These are phyloP conservation scores for Anthracocystis walkeri DNA, from an alignment of 1,284 basidiomycete genomes.

Conservation along the genomic window DNA sequence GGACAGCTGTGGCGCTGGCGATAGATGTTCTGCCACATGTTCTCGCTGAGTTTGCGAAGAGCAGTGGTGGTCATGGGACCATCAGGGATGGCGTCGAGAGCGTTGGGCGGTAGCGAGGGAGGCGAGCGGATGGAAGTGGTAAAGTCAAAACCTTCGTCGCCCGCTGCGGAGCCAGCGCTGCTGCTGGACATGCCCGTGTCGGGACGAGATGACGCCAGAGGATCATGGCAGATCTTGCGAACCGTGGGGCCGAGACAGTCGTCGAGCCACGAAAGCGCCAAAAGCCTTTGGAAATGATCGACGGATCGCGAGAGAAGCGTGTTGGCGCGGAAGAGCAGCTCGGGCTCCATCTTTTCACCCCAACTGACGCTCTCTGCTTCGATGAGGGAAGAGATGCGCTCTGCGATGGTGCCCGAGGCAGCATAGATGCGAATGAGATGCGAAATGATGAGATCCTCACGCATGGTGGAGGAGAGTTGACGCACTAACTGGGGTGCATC, in stretches of 20 bases:
- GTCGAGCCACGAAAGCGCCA: constrained; percentile 55
- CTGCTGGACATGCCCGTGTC: constrained; percentile 11
- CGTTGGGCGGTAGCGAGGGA: constrained; percentile 19
- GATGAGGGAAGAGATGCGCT: constrained; percentile 47
- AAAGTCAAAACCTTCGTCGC: constrained; percentile 29
- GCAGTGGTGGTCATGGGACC: constrained; percentile 33
- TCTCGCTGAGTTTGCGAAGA: constrained; percentile 47
- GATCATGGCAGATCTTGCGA: constrained; percentile 53
- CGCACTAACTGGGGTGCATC: constrained; percentile 37
- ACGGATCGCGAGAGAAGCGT: constrained; percentile 59
- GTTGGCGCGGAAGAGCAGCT: constrained; percentile 63
- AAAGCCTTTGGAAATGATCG: constrained; percentile 58
- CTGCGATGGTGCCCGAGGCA: constrained; percentile 55
- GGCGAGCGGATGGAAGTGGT: constrained; percentile 33
- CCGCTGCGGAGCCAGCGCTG: constrained; percentile 18
- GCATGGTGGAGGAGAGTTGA: constrained; percentile 44
- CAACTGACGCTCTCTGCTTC: constrained; percentile 47
- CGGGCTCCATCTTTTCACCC: constrained; percentile 48
- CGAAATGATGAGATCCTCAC: constrained; percentile 53
- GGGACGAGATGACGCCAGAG: constrained; percentile 24
- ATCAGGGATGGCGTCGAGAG: constrained; percentile 36
- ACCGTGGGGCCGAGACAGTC: constrained; percentile 55
- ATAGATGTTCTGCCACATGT: constrained; percentile 63
- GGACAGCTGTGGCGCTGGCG: constrained; percentile 58
- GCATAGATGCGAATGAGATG: constrained; percentile 56